Base-by-base conservation (phyloP, 1,284 basidiomycete species). In the Mycena sp. region DNA sequence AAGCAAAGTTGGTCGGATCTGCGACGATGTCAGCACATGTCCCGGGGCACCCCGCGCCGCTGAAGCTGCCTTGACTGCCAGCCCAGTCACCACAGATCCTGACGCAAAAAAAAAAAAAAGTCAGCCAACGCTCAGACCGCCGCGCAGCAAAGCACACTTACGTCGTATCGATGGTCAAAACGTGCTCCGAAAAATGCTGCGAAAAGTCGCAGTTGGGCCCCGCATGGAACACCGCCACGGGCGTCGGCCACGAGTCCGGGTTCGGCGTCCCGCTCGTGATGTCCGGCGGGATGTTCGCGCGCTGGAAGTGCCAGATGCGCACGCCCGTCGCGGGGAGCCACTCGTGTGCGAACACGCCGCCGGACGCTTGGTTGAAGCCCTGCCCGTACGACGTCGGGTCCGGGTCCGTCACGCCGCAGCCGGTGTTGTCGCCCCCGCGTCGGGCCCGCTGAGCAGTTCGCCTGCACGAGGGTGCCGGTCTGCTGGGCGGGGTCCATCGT, bases 311-410 rank as follows among this genome's bases (percentile, higher is more conserved):
- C 60, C 61, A 69, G 7, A 64, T 58, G 23, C 53, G 44, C 30
- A 69, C 52, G 6, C 64, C 64, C 11, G 28, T 17, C 48, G 56
- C 52, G 25, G 54, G 43, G 23, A 58, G 6, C 58, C 63, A 58
- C 26, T 51, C 41, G 43, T 57, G 46, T 29, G 55, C 64, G 26
- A 63, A 61, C 21, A 66, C 61, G 19, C 67, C 67, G 2, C 67
- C 67, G 7, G 56, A 35, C 16, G 61, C 61, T 16, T 64, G n/a
- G 58, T 69, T 69, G 58, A 69, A 66, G 25, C 43, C 56, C 23
- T 50, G n/a, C 6, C 67, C 64, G 29, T 56, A 69, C 17, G 61
- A 63, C 19, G 45, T 26, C 12, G 50, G 29, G 19, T 59, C 44
- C 9, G 35, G 4, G 50, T 61, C 58, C 16, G 14, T 26, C n/a